Base-by-base conservation (phyloP, 1,284 basidiomycete species). In the Laetiporus sulphureus region DNA sequence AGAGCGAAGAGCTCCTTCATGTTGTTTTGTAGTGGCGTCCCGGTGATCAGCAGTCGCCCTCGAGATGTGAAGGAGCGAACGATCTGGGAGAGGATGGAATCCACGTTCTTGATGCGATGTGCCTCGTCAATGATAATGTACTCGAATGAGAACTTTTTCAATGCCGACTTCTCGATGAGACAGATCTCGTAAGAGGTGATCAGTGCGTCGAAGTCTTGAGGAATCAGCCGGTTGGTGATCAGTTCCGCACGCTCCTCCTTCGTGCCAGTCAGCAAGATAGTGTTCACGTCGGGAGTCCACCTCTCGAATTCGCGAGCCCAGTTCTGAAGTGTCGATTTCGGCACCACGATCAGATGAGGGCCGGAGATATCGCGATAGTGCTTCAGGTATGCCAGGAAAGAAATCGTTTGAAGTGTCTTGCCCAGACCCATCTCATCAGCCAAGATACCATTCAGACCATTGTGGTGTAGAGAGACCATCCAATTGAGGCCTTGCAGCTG, bases 71-170 rank as follows among this genome's bases (percentile, higher is more conserved):
- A 99, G 3, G 87, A 73, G 47, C 95, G 82, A 40, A 99, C 93
- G 56, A 99, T 97, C 66, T 98, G 92, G 13, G 86, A 87, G 10
- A 99, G 77, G 56, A 98, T 87, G 22, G 92, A 97, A 61, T 99
- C 92, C 56, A 95, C 93, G 57, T 99, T 99, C 73, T 99, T 99
- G 78, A 99, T 99, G 29, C 95, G 87, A 60, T 99, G 96, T 1
- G 95, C 96, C 67, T 99, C 96, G 67, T 99, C 95, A 58, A 99
- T 99, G 53, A 92, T 77, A 63, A 99, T 98, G 67, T 99, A 99
- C 66, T 96, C 91, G 73, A 97, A 99, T 0, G 86, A 88, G 58
- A 98, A 91, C 64, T 95, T 96, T 66, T 91, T 93, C 53, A 99
- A 74, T 0, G 87, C 77, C 20, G 79, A 76, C 67, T 94, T 93